Percentiles rank a stretch among this genome's conserved stretches.
Evolutionary conservation across 2,329 filamentous ascomycete species (phyloP).

Genomic region (Fusarium beomiforme): DNA sequence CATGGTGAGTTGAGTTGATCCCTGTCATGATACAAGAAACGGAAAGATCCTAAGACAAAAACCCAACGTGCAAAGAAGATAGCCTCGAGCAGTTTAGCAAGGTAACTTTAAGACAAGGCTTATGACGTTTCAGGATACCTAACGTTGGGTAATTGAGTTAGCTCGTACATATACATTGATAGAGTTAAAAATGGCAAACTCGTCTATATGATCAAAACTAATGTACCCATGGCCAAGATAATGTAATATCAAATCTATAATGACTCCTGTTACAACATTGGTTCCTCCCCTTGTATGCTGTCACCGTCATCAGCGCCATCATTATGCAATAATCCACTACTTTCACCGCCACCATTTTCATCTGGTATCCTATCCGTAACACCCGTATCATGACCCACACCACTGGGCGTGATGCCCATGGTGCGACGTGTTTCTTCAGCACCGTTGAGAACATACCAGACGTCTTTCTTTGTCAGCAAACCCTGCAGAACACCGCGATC

Average conservation of each 20-base stretch:
- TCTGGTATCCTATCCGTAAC: constrained; percentile 44
- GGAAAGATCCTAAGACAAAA: not conserved
- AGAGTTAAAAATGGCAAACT: not conserved
- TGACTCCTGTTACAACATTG: constrained; percentile 38
- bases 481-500: constrained; percentile 85
- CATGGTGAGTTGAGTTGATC: not conserved
- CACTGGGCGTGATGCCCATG: constrained; percentile 36
- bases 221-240: constrained; percentile 5
- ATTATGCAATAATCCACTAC: constrained; percentile 54
- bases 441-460: constrained; percentile 91
- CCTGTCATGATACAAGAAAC: not conserved
- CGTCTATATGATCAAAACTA: constrained; percentile 7
- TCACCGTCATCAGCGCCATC: constrained; percentile 49
- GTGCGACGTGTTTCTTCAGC: constrained; percentile 69
- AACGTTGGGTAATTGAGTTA: not conserved
- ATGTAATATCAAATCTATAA: not conserved
- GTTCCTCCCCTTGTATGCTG: constrained; percentile 41
- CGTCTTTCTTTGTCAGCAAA: constrained; percentile 94
- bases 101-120: not conserved
- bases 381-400: constrained; percentile 44
- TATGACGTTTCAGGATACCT: not conserved
- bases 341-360: constrained; percentile 53
- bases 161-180: not conserved
- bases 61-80: not conserved
- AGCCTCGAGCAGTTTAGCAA: not conserved